Evolutionary conservation across 306 rosid genomes (phyloP), one percentile per base, ranked within the genome.

Genomic region (Vicia villosa): DNA sequence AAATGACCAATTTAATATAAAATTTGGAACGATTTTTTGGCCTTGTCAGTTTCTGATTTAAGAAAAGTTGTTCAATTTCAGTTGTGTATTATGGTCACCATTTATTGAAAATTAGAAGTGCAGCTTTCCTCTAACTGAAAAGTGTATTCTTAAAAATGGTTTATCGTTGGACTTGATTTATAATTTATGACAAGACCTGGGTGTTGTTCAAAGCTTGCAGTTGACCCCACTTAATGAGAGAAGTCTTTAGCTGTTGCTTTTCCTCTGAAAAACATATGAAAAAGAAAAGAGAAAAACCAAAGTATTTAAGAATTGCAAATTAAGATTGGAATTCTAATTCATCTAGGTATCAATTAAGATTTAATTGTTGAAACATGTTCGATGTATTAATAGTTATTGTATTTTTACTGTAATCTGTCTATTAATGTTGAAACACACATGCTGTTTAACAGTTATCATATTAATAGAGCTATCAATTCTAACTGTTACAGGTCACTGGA

Each of bases 401-500:
- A 32, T 32, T 58, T 50, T 58, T 50, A 24, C 24, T 42, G 51
- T 59, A 72, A 49, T 71, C 14, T 72, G 21, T 45, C 24, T 58
- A 43, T 42, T 42, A 10, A 41, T 69, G 28, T 55, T 49, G n/a
- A 64, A 72, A 55, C 77, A 58, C 45, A 30, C 28, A 26, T 28
- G 66, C 60, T 68, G 66, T 51, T 75, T 51, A 40, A 17, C 66
- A 64, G 69, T 55, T 41, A 64, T 37, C 43, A 30, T 34, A 34
- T 34, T 34, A 7, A 34, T 34, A 34, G 2, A 34, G 2, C 38
- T 34, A 34, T 72, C 69, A 54, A 66, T 62, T 61, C 50, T 57
- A 46, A 73, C 63, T 77, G 76, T 81, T 45, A 28, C 69, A 94
- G 99, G 97, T 94, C 58, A 94, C 99, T 77, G 99, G 99, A 72